Evolutionary conservation across 805 yeast species (phyloP).

Genomic region (Metschnikowia dekortorum): DNA sequence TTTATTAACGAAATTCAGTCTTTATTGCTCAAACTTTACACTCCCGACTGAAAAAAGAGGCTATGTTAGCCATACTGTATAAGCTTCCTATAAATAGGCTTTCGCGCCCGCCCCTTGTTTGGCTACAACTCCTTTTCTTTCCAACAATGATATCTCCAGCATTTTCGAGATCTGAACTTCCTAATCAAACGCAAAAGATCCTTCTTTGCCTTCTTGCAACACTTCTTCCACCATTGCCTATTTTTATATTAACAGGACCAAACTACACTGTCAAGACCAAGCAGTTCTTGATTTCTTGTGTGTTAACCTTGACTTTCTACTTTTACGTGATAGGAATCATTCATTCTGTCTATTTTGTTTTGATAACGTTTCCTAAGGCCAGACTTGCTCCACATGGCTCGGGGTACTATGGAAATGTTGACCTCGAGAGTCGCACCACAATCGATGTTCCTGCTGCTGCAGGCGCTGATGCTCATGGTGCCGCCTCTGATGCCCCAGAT

Average conservation of each 20-base stretch:
- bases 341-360: conserved; percentile 28
- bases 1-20: too few relatives aligned
- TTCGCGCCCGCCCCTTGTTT: background rate
- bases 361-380: conserved; percentile 19
- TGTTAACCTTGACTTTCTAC: conserved; percentile 30
- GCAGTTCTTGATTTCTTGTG: conserved; percentile 27
- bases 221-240: conserved; percentile 37
- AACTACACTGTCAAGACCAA: conserved; percentile 28
- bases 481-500: background rate
- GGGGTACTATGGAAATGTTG: background rate
- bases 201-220: conserved; percentile 29
- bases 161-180: conserved; percentile 8
- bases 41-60: background rate
- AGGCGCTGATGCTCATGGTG: background rate
- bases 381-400: conserved; percentile 1
- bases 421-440: background rate
- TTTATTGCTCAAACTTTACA: background rate
- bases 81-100: background rate
- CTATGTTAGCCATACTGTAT: background rate
- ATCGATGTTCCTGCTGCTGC: background rate
- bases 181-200: conserved; percentile 17
- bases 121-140: background rate
- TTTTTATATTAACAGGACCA: conserved; percentile 26
- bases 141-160: conserved; percentile 11
- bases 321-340: conserved; percentile 26